Evolutionary conservation across 345 rosid species (phyloP).

Genomic region (Linum trigynum): DNA sequence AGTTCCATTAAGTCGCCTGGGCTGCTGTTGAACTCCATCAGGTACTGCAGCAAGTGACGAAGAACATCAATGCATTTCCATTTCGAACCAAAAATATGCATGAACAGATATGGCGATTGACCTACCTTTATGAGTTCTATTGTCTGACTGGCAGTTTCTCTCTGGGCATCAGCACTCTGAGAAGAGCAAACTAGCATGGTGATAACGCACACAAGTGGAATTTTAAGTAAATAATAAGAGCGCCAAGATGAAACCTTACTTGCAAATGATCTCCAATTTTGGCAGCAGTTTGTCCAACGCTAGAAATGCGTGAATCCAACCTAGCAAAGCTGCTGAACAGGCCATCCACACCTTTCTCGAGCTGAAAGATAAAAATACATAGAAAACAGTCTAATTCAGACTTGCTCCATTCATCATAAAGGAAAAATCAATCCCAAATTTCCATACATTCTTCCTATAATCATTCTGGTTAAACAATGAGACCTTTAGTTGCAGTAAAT

Average conservation of each 20-base stretch:
- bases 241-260: conserved; percentile 30
- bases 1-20: conserved; percentile 99
- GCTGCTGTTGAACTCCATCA: conserved; percentile 97
- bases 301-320: conserved; percentile 84
- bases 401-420: not conserved
- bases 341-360: conserved; percentile 93
- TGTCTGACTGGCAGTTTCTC: conserved; percentile 96
- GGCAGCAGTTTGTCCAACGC: conserved; percentile 99
- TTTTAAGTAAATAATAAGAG: conserved; percentile 2
- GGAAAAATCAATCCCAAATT: not conserved
- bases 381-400: conserved; percentile 4
- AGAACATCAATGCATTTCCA: conserved; percentile 12
- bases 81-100: conserved; percentile 6
- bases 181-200: conserved; percentile 12
- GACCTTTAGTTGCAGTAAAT: not conserved
- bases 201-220: conserved; percentile 2
- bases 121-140: conserved; percentile 92
- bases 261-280: conserved; percentile 99
- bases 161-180: conserved; percentile 99
- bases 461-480: not conserved
- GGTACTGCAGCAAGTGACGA: conserved; percentile 51
- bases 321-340: conserved; percentile 86
- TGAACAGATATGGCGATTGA: conserved; percentile 11
- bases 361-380: conserved; percentile 31
- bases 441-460: not conserved